Conservation (phyloP, 75 land plant species). For the Pseudotsuga menziesii region DNA sequence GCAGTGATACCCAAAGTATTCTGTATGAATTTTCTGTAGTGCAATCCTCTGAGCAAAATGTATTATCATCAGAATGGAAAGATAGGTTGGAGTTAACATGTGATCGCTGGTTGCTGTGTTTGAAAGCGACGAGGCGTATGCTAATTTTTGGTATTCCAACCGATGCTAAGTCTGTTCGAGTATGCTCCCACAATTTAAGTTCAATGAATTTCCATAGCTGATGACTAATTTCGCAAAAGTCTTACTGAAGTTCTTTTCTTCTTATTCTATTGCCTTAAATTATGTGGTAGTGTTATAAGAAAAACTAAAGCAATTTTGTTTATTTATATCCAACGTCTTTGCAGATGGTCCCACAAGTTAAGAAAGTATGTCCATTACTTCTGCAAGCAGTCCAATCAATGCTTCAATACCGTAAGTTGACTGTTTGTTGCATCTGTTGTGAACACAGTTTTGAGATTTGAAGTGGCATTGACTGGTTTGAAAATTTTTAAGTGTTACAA, state of each 20-base stretch:
- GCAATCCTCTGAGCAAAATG: conserved; percentile 28
- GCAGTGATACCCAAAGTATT: conserved; percentile 63
- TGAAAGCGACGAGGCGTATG: conserved; percentile 68
- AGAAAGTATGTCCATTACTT: conserved; percentile 76
- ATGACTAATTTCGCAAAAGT: no score
- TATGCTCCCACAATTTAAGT: conserved; percentile 80
- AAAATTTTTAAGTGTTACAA: no score
- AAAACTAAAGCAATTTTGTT: no score
- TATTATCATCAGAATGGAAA: conserved; percentile 27
- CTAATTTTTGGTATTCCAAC: conserved; percentile 74
- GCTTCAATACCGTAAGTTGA: conserved; percentile 77
- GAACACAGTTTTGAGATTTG: no score
- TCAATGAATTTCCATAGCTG: conserved; percentile 73
- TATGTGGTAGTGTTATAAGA: no score
- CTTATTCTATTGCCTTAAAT: no score
- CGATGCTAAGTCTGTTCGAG: conserved; percentile 85
- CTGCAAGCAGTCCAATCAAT: conserved; percentile 78
- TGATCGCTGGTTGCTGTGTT: conserved; percentile 95
- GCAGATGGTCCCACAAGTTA: conserved; percentile 81
- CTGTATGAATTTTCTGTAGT: conserved; percentile 58
- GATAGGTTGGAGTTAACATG: conserved; percentile 60
- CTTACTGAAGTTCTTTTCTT: no score
- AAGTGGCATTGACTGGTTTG: no score
- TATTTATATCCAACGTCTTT: no score
- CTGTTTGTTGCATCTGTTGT: no score